Base-by-base conservation (phyloP, 2,329 filamentous ascomycete genomes). In the Aureobasidium subglaciale region DNA sequence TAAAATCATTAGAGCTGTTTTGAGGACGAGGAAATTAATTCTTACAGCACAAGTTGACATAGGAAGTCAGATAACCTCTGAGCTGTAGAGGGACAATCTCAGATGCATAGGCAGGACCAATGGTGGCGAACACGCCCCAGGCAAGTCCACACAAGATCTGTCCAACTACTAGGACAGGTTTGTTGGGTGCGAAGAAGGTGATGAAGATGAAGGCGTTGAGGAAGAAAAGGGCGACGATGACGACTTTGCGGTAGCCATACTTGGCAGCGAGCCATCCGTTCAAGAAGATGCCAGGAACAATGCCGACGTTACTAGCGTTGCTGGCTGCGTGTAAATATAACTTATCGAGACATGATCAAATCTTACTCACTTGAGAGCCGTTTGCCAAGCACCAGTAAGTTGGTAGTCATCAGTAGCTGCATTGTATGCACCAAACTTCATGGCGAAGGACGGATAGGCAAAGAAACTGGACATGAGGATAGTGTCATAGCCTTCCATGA, bases 401-500 rank as follows among this genome's bases (percentile, higher is more conserved):
- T 48, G 42, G n/a, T 46, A 56, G 10, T 38, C 34, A 13, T 18
- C 15, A 2, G 41, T 46, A 7, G 42, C 41, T 5, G 24, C 42
- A 24, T 56, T 46, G 34, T 32, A 48, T 15, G 16, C 53, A 18
- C 53, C 53, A 18, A 38, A 56, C 42, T 48, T 56, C 25, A 16
- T 24, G 6, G 32, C 42, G 18, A 56, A 56, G 4, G 53, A 38
- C 5, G 53, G 53, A 15, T 46, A 48, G 15, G 42, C 53, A 18
- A 55, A 55, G 53, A 56, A 73, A 59, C 82, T 82, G n/a, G 81
- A 81, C 20, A 85, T 74, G 8, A 86, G 75, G 65, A 86, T 82
- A 0, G 81, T 80, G 63, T 86, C 83, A 62, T 85, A 87, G 15
- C 64, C 81, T 40, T 78, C 67, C 79, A 84, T 83, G 60, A 84